Evolutionary conservation across 2,329 filamentous ascomycete species (phyloP).

Genomic region (Tolypocladium album): DNA sequence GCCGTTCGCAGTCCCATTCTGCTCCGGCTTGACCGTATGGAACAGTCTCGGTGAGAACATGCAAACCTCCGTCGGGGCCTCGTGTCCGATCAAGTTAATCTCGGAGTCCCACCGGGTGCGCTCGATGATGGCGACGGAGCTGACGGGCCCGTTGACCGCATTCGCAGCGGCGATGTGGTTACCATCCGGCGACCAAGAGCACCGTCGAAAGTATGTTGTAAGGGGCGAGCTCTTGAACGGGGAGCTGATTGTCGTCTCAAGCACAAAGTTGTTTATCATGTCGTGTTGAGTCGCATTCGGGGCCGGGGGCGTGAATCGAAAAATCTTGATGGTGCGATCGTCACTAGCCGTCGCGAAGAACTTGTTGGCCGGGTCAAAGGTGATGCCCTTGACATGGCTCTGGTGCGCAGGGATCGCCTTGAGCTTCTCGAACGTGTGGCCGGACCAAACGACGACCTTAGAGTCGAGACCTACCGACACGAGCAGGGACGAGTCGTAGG

Average conservation of each 20-base stretch:
- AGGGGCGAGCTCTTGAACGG: constrained; percentile 88
- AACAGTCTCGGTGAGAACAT: constrained; percentile 93
- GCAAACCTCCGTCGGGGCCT: constrained; percentile 93
- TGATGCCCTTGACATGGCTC: constrained; percentile 97
- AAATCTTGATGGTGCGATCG: constrained; percentile 93
- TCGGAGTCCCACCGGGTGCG: constrained; percentile 89
- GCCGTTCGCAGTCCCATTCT: constrained; percentile 36
- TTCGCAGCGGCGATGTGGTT: constrained; percentile 96
- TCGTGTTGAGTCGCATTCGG: constrained; percentile 91
- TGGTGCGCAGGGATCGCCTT: constrained; percentile 90
- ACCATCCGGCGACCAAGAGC: constrained; percentile 95
- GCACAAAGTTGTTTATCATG: constrained; percentile 90
- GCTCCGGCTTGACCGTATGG: constrained; percentile 54
- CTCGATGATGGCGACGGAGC: constrained; percentile 91
- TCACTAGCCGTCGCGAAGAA: constrained; percentile 98
- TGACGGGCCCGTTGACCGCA: constrained; percentile 93
- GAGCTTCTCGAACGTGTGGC: constrained; percentile 93
- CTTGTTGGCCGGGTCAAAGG: constrained; percentile 97
- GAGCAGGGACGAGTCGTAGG: constrained; percentile 85
- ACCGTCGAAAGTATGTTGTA: constrained; percentile 92
- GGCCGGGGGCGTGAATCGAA: constrained; percentile 81
- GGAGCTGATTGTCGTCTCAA: constrained; percentile 80
- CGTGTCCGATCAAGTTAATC: constrained; percentile 94
- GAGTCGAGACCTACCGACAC: constrained; percentile 95
- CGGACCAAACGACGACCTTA: constrained; percentile 97